phyloP scores from a whole-genome alignment of 2,329 filamentous ascomycete species.

The Hypoxylon sp. region DNA sequence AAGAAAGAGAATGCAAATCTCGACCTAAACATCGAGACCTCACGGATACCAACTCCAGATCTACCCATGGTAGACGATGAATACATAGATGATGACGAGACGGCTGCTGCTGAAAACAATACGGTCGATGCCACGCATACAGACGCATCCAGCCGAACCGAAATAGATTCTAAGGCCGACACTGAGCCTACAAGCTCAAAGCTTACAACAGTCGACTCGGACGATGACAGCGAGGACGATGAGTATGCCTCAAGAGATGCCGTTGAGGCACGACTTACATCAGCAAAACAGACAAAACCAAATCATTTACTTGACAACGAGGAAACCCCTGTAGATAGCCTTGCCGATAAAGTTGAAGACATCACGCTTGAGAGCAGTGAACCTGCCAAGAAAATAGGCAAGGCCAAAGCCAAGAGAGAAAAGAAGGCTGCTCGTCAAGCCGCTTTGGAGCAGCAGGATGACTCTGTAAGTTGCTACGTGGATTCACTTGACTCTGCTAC shows the following conservation, averaged over 20 bases:
- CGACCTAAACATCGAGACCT: constrained; percentile 58
- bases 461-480: constrained; percentile 54
- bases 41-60: constrained; percentile 10
- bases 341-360: constrained; percentile 44
- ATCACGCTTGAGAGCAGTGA: constrained; percentile 49
- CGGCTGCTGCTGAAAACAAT: constrained; percentile 2
- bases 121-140: constrained; percentile 11
- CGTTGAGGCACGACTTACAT: constrained; percentile 60
- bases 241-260: constrained; percentile 65
- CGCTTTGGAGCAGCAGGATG: constrained; percentile 54
- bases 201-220: constrained; percentile 28
- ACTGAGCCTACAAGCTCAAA: constrained; percentile 25
- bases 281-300: constrained; percentile 24
- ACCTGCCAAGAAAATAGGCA: constrained; percentile 62
- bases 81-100: constrained; percentile 19
- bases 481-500: neutral
- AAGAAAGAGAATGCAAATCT: constrained; percentile 79
- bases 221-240: constrained; percentile 52
- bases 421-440: constrained; percentile 62
- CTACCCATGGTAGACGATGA: constrained; percentile 24
- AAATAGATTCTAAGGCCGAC: constrained; percentile 24
- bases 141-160: constrained; percentile 18
- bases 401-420: constrained; percentile 66
- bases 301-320: constrained; percentile 35
- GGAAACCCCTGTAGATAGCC: constrained; percentile 23